These are phyloP conservation scores for Epithemia pelagica DNA, from an alignment of 108 stramenopile species.

Conservation along the genomic window DNA sequence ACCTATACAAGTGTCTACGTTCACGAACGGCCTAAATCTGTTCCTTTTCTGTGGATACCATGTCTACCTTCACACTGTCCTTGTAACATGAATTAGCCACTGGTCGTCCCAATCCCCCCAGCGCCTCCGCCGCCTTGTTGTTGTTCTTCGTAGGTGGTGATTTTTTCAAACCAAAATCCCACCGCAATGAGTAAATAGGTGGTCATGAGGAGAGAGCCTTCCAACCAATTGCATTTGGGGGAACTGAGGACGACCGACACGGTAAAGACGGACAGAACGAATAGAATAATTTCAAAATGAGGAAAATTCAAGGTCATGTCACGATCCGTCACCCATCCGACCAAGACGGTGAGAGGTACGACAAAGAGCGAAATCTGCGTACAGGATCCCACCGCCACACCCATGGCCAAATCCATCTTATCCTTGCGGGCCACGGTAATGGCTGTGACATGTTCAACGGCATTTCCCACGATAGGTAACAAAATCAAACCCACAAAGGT, in stretches of 20 bases:
- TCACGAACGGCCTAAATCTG: no score
- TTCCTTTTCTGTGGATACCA: no score
- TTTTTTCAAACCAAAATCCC: constrained; percentile 82
- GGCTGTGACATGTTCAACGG: constrained; percentile 88
- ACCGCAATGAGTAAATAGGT: constrained; percentile 82
- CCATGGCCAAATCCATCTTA: constrained; percentile 90
- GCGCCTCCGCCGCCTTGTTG: no score
- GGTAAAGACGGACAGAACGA: constrained; percentile 74
- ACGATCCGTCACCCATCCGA: constrained; percentile 73
- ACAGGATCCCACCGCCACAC: constrained; percentile 83
- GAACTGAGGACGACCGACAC: constrained; percentile 56
- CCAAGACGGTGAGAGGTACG: constrained; percentile 76
- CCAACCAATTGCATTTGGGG: constrained; percentile 84
- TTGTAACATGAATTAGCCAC: no score
- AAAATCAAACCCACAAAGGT: constrained; percentile 90
- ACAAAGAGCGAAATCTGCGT: constrained; percentile 89
- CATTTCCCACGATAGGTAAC: constrained; percentile 91
- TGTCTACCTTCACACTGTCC: no score
- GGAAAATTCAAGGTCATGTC: constrained; percentile 91
- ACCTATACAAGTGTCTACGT: no score
- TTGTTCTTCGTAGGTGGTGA: constrained; percentile 6
- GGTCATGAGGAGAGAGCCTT: constrained; percentile 78
- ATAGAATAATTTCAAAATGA: constrained; percentile 72
- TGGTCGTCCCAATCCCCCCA: no score
- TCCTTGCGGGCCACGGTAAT: constrained; percentile 92